Conservation (phyloP, 148 eudicot species). For the Simmondsia chinensis region DNA sequence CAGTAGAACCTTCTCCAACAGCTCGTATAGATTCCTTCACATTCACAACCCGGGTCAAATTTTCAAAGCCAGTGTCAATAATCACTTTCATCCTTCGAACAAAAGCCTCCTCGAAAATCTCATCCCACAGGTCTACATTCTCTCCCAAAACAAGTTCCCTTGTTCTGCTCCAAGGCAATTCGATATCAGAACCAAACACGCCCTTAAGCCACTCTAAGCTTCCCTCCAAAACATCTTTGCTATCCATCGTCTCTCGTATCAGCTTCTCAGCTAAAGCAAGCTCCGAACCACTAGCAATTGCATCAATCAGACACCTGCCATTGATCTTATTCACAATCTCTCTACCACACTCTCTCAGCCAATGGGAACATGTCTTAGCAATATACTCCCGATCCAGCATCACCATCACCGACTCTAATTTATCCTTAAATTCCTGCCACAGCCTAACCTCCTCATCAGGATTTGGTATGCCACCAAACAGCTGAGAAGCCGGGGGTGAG, state of each 20-base stretch:
- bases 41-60: constrained; percentile 39
- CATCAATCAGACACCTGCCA: constrained; percentile 73
- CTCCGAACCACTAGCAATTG: constrained; percentile 60
- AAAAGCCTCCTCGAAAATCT: constrained; percentile 91
- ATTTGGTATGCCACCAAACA: constrained; percentile 86
- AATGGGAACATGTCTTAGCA: constrained; percentile 65
- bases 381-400: constrained; percentile 57
- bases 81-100: constrained; percentile 73
- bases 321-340: constrained; percentile 65
- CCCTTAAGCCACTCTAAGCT: constrained; percentile 92
- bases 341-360: constrained; percentile 84
- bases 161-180: constrained; percentile 92
- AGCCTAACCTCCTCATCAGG: constrained; percentile 85
- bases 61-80: constrained; percentile 45
- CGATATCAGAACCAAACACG: constrained; percentile 94
- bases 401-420: constrained; percentile 62
- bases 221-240: constrained; percentile 80
- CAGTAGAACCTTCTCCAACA: constrained; percentile 30
- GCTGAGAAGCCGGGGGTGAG: constrained; percentile 87
- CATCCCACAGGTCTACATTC: constrained; percentile 89
- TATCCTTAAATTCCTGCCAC: constrained; percentile 80
- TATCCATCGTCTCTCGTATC: constrained; percentile 82
- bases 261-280: constrained; percentile 81
- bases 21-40: constrained; percentile 46
- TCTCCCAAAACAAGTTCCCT: constrained; percentile 90